Evolutionary conservation across 331 rosid species (phyloP), one percentile per base, ranked within the genome.

Genomic region (Cydonia oblonga): DNA sequence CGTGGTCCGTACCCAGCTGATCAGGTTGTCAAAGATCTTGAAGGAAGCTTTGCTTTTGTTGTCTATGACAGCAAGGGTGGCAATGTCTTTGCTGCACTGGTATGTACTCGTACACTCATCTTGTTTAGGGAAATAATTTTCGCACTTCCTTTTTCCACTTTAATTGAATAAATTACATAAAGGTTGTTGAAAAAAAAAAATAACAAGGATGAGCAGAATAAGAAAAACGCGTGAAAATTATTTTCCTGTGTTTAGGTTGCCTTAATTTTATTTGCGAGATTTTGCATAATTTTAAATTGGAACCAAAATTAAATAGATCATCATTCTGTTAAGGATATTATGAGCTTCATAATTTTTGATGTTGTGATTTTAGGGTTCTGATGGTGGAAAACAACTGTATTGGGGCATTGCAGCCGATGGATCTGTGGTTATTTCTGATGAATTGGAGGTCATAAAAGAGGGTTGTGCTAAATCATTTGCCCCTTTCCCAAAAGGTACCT

Each of bases 381-480:
- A 95, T 83, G 98, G 98, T 6, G 98, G 91, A 64, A 89, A 89
- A 61, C 80, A 91, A 80, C 79, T 93, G 59, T 93, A 89, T 26
- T 93, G 98, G 98, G 98, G 98, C 7, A 86, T 91, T 56, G 93
- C 97, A 44, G 98, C 86, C 52, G 98, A 95, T 86, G 97, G 97
- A 12, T 95, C 98, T 38, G 98, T 91, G 30, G 98, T 95, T 1
- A 95, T 95, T 20, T 91, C 96, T 80, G 98, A 95, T 79, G 98
- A 95, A 83, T 75, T 95, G 52, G 78, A 83, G 38, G 89, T 89
- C 76, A 88, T 95, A 9, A 89, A 91, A 85, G 97, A 86, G 35
- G 96, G 98, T 3, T 93, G 98, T 84, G 97, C 98, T 56, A 93
- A 93, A 80, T 93, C 98, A n/a, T 93, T 81, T 88, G 98, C 98